Evolutionary conservation across 1,139 yeast genomes (phyloP).

Genomic region (Taphrina confusa): DNA sequence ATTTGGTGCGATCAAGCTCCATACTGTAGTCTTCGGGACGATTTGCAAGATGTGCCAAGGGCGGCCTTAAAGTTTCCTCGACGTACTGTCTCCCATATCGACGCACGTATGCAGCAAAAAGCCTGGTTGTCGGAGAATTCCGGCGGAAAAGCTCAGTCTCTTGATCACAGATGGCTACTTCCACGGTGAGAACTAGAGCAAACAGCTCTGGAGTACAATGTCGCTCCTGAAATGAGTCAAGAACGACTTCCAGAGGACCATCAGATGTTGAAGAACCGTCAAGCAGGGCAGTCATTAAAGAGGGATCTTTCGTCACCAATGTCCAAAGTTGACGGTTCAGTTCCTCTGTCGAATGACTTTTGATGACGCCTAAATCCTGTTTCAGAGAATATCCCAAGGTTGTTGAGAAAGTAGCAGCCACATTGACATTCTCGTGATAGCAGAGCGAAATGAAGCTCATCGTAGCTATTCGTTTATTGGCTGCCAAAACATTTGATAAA

Average conservation of each 20-base stretch:
- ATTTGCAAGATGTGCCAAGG: not conserved
- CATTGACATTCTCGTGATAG: slow-evolving; percentile 2
- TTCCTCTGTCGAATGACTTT: not conserved
- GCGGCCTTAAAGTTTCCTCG: not conserved
- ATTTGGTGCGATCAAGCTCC: slow-evolving; percentile 13
- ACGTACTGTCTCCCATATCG: slow-evolving; percentile 9
- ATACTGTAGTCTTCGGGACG: slow-evolving; percentile 10
- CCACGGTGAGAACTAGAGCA: slow-evolving; percentile 9
- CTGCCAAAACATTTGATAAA: not conserved
- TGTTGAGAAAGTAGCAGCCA: not conserved
- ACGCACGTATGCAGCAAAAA: slow-evolving; percentile 8
- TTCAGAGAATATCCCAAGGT: not conserved
- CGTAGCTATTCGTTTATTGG: not conserved
- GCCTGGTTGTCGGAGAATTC: slow-evolving; percentile 17
- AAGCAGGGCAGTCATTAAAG: slow-evolving; percentile 9
- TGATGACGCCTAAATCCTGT: not conserved
- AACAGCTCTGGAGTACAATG: slow-evolving; percentile 6
- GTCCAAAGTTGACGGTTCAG: not conserved
- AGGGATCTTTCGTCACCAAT: not conserved
- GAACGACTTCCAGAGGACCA: slow-evolving; percentile 2
- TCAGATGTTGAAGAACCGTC: slow-evolving; percentile 9
- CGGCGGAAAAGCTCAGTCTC: slow-evolving; percentile 27
- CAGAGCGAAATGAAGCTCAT: slow-evolving; percentile 8
- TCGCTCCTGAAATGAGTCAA: not conserved
- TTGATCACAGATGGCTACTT: slow-evolving; percentile 11